Conservation (phyloP, 768 basidiomycete genomes). For the Leucocoprinus leucothites region DNA sequence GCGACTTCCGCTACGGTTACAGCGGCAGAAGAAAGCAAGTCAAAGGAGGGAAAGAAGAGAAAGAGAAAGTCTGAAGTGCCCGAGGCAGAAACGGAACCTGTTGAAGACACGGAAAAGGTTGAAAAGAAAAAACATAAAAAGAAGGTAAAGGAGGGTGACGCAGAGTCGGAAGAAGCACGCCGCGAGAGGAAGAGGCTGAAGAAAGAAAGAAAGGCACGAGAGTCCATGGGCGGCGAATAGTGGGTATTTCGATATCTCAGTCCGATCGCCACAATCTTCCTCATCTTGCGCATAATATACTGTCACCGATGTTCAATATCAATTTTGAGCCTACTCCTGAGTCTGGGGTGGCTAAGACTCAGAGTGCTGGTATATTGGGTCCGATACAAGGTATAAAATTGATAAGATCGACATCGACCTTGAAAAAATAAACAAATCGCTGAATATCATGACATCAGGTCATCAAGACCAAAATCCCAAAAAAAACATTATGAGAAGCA, state of each 20-base stretch:
- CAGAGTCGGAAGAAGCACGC: constrained; percentile 59
- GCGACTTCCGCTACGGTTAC: constrained; percentile 20
- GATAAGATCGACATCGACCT: constrained; percentile 7
- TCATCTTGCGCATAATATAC: background rate
- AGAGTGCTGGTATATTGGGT: constrained; percentile 4
- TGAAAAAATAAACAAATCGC: background rate
- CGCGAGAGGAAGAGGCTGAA: constrained; percentile 62
- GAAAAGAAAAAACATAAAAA: constrained; percentile 64
- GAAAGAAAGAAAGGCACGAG: constrained; percentile 63
- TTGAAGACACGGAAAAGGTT: constrained; percentile 41
- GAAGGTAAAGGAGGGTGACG: constrained; percentile 46
- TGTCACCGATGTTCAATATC: no score
- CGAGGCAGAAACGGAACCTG: constrained; percentile 33
- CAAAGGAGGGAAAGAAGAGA: constrained; percentile 77
- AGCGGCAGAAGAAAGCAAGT: constrained; percentile 24
- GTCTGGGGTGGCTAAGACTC: background rate
- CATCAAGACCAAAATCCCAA: constrained; percentile 24
- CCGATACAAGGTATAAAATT: constrained; percentile 5
- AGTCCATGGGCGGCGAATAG: constrained; percentile 36
- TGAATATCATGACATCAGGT: constrained; percentile 11
- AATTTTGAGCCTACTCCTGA: no score
- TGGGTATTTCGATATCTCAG: background rate
- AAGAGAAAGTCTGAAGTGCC: constrained; percentile 71
- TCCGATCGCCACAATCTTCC: background rate
- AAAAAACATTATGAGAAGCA: constrained; percentile 17